Conservation (phyloP, 768 basidiomycete species). For the Hericium coralloides region DNA sequence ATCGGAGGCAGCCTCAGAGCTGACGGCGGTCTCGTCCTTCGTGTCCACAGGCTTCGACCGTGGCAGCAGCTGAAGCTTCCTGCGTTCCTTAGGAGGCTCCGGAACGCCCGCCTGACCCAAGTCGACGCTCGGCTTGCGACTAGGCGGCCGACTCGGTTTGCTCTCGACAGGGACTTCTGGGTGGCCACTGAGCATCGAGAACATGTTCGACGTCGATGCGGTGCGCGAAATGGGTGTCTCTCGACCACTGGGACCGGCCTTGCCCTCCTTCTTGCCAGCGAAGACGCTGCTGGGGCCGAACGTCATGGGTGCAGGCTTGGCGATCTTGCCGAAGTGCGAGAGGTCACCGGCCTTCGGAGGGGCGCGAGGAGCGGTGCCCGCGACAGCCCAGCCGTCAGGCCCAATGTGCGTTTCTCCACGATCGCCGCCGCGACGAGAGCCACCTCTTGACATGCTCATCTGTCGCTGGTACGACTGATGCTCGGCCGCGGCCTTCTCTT, state of each 20-base stretch:
- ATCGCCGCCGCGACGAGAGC: constrained; percentile 80
- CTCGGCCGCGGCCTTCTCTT: constrained; percentile 83
- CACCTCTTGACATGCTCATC: constrained; percentile 79
- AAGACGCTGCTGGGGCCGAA: constrained; percentile 87
- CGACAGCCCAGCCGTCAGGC: constrained; percentile 78
- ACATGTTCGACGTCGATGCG: constrained; percentile 80
- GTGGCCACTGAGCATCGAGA: constrained; percentile 70
- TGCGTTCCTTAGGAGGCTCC: constrained; percentile 49
- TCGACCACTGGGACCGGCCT: constrained; percentile 34
- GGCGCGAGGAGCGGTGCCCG: constrained; percentile 31
- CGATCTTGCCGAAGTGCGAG: constrained; percentile 84
- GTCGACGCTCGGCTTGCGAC: constrained; percentile 44
- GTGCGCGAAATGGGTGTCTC: constrained; percentile 68
- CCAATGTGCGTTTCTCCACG: constrained; percentile 40
- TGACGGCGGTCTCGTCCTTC: constrained; percentile 30
- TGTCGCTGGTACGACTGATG: constrained; percentile 58
- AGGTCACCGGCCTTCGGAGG: constrained; percentile 79
- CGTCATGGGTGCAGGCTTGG: constrained; percentile 50
- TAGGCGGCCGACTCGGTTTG: constrained; percentile 45
- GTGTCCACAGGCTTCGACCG: constrained; percentile 58
- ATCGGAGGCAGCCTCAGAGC: constrained; percentile 41
- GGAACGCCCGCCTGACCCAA: constrained; percentile 34
- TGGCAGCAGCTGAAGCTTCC: constrained; percentile 66
- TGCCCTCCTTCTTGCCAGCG: constrained; percentile 51
- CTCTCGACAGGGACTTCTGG: constrained; percentile 46